These are phyloP conservation scores for Saturnispora bothae DNA, from an alignment of 805 yeast species.

Conservation along the genomic window DNA sequence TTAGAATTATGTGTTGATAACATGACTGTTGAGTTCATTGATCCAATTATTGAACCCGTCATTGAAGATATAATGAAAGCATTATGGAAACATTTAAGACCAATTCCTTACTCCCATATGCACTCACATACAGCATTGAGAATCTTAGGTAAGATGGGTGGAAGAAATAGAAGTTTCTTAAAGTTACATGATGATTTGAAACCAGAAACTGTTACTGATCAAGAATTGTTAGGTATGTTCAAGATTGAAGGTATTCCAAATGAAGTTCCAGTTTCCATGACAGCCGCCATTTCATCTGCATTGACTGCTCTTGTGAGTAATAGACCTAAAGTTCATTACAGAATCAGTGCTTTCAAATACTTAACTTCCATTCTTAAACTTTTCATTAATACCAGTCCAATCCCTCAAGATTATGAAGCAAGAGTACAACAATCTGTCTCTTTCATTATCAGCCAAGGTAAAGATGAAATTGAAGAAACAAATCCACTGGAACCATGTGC, in stretches of 20 bases:
- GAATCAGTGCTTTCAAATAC: constrained; percentile 69
- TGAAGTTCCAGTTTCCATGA: constrained; percentile 61
- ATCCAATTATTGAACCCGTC: constrained; percentile 94
- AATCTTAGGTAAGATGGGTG: constrained; percentile 91
- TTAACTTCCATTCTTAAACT: constrained; percentile 55
- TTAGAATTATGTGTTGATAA: constrained; percentile 94
- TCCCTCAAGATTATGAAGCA: constrained; percentile 34
- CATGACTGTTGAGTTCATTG: constrained; percentile 90
- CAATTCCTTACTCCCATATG: constrained; percentile 89
- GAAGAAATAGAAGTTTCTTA: constrained; percentile 81
- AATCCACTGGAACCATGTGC: constrained; percentile 29
- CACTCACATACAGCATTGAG: constrained; percentile 92
- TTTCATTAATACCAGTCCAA: constrained; percentile 46
- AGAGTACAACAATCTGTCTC: constrained; percentile 42
- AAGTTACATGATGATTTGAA: constrained; percentile 62
- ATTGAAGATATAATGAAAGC: constrained; percentile 91
- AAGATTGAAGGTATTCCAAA: constrained; percentile 56
- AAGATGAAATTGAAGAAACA: constrained; percentile 15
- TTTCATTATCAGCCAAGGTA: constrained; percentile 28
- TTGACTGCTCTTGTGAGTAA: constrained; percentile 63
- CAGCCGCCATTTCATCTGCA: constrained; percentile 78
- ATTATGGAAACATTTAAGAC: constrained; percentile 80
- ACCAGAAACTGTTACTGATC: constrained; percentile 42
- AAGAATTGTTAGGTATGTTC: constrained; percentile 60
- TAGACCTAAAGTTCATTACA: constrained; percentile 50